Evolutionary conservation across 495 filamentous ascomycete genomes (phyloP).

Genomic region (Lophiostoma macrostomum): DNA sequence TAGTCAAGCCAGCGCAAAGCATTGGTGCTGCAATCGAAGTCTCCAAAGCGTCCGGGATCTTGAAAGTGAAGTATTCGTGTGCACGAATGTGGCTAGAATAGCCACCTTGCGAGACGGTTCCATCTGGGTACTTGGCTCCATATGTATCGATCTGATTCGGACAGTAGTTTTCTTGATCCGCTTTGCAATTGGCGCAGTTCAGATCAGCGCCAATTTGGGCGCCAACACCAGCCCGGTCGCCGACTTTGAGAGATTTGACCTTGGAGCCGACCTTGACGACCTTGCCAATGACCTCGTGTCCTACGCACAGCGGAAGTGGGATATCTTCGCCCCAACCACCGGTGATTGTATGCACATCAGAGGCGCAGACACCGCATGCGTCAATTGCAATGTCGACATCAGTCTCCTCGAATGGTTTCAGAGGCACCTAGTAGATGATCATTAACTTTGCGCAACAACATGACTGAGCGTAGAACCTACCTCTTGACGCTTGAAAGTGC

Average conservation of each 20-base stretch:
- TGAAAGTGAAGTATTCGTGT: conserved; percentile 75
- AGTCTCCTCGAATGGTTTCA: conserved; percentile 72
- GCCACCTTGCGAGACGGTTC: conserved; percentile 62
- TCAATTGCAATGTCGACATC: conserved; percentile 73
- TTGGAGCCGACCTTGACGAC: conserved; percentile 68
- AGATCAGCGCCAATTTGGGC: conserved; percentile 73
- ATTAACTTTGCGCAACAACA: not conserved
- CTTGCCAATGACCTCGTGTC: conserved; percentile 72
- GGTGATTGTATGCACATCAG: conserved; percentile 73
- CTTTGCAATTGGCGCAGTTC: conserved; percentile 64
- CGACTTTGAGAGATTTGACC: conserved; percentile 63
- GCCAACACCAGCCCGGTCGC: conserved; percentile 76
- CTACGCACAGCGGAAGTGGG: conserved; percentile 66
- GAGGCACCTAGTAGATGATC: conserved; percentile 57
- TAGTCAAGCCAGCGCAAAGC: conserved; percentile 85
- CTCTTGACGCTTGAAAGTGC: conserved; percentile 61
- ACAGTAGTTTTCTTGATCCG: conserved; percentile 79
- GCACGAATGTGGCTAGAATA: conserved; percentile 69
- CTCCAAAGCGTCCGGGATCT: conserved; percentile 71
- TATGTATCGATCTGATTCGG: conserved; percentile 66
- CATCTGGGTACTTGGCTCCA: conserved; percentile 61
- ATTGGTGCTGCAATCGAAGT: conserved; percentile 73
- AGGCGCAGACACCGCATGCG: conserved; percentile 75
- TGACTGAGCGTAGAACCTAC: conserved; percentile 41
- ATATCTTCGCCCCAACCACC: conserved; percentile 70